Conservation (phyloP, 768 basidiomycete genomes). For the Lyophyllum decastes region DNA sequence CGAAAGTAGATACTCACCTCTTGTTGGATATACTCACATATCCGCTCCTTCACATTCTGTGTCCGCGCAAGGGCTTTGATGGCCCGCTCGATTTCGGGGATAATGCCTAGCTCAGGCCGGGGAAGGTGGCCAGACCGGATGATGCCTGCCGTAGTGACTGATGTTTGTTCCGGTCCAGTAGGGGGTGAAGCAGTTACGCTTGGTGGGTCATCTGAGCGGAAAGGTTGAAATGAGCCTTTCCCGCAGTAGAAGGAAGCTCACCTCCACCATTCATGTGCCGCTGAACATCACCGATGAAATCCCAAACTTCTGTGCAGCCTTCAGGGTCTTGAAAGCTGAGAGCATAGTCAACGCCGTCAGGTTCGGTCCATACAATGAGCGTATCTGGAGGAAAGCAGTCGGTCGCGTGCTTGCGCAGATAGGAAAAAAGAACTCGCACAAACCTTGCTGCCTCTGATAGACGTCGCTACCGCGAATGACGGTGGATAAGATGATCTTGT, state of each 20-base stretch:
- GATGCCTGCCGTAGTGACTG: slow-evolving; percentile 61
- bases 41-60: slow-evolving; percentile 74
- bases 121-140: slow-evolving; percentile 77
- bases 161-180: slow-evolving; percentile 54
- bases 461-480: slow-evolving; percentile 82
- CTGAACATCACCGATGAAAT: slow-evolving; percentile 92
- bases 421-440: slow-evolving; percentile 7
- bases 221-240: slow-evolving; percentile 14
- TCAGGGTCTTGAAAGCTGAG: slow-evolving; percentile 96
- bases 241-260: slow-evolving; percentile 32
- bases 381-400: slow-evolving; percentile 62
- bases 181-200: slow-evolving; percentile 62
- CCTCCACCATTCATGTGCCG: slow-evolving; percentile 72
- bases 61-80: slow-evolving; percentile 77
- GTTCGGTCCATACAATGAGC: slow-evolving; percentile 98
- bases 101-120: slow-evolving; percentile 72
- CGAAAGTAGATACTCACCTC: slow-evolving; percentile 56
- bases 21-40: slow-evolving; percentile 86
- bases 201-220: slow-evolving; percentile 43
- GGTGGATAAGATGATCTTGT: slow-evolving; percentile 76
- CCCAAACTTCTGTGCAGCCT: slow-evolving; percentile 96
- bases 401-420: background rate
- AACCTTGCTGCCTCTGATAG: slow-evolving; percentile 83
- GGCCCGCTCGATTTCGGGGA: slow-evolving; percentile 76
- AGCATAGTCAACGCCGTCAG: slow-evolving; percentile 91